Evolutionary conservation across 192 early-diverging fungal genomes (phyloP).

Genomic region (Thoreauomyces humboldtii): DNA sequence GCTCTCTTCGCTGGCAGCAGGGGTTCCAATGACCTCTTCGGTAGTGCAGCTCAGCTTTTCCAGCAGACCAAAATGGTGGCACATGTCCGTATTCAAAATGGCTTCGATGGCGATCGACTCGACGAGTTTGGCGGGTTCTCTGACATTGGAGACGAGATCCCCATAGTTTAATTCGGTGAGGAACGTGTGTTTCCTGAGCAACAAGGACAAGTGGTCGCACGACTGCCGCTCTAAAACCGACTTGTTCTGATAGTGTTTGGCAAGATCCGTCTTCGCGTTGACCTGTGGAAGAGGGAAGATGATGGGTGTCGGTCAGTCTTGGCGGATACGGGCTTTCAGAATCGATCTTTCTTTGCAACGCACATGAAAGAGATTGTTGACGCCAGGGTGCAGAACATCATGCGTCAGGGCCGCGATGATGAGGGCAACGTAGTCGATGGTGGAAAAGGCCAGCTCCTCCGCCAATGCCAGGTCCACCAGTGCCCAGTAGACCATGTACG

Average conservation of each 20-base stretch:
- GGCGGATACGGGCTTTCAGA: too few relatives aligned
- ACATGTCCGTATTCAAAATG: constrained; percentile 92
- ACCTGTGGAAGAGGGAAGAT: constrained; percentile 64
- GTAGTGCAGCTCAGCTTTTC: constrained; percentile 43
- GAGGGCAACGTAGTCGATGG: constrained; percentile 70
- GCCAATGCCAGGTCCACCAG: constrained; percentile 66
- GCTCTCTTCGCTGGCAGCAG: not conserved
- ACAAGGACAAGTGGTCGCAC: constrained; percentile 69
- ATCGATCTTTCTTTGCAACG: not conserved
- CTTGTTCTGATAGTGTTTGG: constrained; percentile 66
- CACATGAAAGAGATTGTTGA: constrained; percentile 78
- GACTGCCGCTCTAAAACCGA: constrained; percentile 89
- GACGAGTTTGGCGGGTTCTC: constrained; percentile 30
- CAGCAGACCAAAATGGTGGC: constrained; percentile 72
- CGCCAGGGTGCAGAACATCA: constrained; percentile 84
- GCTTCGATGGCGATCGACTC: constrained; percentile 58
- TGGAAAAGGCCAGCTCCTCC: constrained; percentile 56
- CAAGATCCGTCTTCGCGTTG: constrained; percentile 76
- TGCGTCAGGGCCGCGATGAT: constrained; percentile 86
- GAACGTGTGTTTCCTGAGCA: constrained; percentile 72
- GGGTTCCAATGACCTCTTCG: constrained; percentile 23
- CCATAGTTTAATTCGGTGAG: constrained; percentile 36
- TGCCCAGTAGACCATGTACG: constrained; percentile 77
- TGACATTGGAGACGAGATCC: not conserved
- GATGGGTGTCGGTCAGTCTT: not conserved